Base-by-base conservation (phyloP, 2,329 filamentous ascomycete species). In the Xylaria sp. region DNA sequence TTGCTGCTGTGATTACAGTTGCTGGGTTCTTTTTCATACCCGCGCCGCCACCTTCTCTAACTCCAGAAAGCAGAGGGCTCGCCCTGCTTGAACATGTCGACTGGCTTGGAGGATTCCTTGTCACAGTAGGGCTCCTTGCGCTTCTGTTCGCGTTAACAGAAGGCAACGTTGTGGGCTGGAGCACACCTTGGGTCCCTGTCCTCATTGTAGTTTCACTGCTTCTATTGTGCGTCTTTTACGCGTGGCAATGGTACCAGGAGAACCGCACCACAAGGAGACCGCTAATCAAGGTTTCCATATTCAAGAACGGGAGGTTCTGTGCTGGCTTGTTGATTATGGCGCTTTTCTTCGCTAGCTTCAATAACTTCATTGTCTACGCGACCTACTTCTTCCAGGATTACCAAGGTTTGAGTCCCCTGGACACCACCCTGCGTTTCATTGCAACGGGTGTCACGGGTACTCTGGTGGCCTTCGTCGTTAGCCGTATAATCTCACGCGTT, bases 361-460 rank as follows among this genome's bases (percentile, higher is more conserved):
- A 89, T 76, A 88, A 88, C 73, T 90, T 83, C 67, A 76, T 90
- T 40, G 80, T 91, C 63, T 90, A 84, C 69, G 84, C 87, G 1
- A 92, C 89, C 4, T 91, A 89, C 74, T 90, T 86, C 75, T 91
- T 86, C 75, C 89, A 92, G 74, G 83, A 88, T 66, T 91, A 84
- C 72, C 87, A 89, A 68, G 84, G 82, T 0, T 79, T 87, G 1
- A 82, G 80, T 0, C 79, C 87, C 0, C 78, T 91, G n/a, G 83
- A 90, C 66, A 91, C 89, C 0, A 90, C 88, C 12, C 73, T 91
- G 8, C 86, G 88, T 2, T 92, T 91, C 72, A 79, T 92, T 8
- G 89, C 89, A 0, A 89, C 85, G 0, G 89, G 89, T 9, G 78
- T 88, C 0, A 79, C 79, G 7, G 89, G 89, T 6, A 73, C 86